Evolutionary conservation across 345 rosid species (phyloP).

Genomic region (Toxicodendron radicans): DNA sequence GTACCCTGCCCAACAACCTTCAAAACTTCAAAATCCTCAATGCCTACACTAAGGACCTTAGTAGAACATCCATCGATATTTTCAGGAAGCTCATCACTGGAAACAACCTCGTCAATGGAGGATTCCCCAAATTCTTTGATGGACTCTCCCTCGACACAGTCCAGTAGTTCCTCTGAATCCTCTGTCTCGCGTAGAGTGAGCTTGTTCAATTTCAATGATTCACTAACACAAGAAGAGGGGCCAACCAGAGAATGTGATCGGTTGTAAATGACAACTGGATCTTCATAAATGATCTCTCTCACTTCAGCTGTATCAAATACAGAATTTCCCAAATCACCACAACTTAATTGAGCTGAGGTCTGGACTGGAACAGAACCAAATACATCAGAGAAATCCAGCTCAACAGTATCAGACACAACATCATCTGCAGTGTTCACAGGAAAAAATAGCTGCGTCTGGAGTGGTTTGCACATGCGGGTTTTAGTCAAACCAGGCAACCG

Average conservation of each 20-base stretch:
- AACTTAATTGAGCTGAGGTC: conserved; percentile 28
- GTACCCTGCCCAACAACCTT: conserved; percentile 96
- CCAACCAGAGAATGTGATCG: conserved; percentile 93
- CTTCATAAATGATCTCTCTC: conserved; percentile 51
- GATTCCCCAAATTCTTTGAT: conserved; percentile 39
- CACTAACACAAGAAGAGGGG: conserved; percentile 64
- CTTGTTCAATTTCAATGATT: conserved; percentile 63
- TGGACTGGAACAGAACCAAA: conserved; percentile 65
- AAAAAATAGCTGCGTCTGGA: conserved; percentile 35
- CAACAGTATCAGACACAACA: conserved; percentile 44
- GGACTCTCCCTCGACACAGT: conserved; percentile 31
- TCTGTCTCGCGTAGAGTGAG: conserved; percentile 50
- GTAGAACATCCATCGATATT: conserved; percentile 22
- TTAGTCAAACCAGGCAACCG: conserved; percentile 40
- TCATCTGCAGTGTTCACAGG: conserved; percentile 42
- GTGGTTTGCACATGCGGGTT: conserved; percentile 30
- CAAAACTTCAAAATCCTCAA: conserved; percentile 86
- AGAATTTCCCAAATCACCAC: conserved; percentile 30
- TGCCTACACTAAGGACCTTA: conserved; percentile 44
- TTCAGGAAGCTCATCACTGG: conserved; percentile 24
- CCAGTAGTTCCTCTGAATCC: conserved; percentile 50
- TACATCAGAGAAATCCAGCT: conserved; percentile 73
- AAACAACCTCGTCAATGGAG: conserved; percentile 29
- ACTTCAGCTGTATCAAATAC: conserved; percentile 32
- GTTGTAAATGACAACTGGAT: conserved; percentile 66